phyloP scores from a whole-genome alignment of 75 land plant species.

The Gnetum montanum region DNA sequence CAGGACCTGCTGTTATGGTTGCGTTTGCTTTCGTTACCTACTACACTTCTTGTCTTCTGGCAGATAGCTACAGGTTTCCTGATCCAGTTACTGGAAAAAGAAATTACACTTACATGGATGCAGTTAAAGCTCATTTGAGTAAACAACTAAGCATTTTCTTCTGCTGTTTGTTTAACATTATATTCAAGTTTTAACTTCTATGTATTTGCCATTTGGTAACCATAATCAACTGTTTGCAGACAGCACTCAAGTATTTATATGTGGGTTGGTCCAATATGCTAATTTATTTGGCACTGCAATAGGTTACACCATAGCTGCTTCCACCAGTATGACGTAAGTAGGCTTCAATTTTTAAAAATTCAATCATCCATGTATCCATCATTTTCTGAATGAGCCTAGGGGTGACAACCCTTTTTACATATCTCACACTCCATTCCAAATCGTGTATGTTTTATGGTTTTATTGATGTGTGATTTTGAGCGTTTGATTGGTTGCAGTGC shows the following conservation, averaged over 20 bases:
- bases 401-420: too few relatives aligned
- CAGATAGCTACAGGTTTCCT: slow-evolving; percentile 56
- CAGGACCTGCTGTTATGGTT: slow-evolving; percentile 49
- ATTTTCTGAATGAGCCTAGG: too few relatives aligned
- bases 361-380: too few relatives aligned
- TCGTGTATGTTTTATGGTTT: too few relatives aligned
- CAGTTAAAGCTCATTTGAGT: slow-evolving; percentile 50
- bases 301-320: slow-evolving; percentile 52
- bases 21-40: slow-evolving; percentile 46
- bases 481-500: slow-evolving; percentile 23
- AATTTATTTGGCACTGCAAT: slow-evolving; percentile 56
- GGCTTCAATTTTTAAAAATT: not conserved
- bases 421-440: too few relatives aligned
- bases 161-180: not conserved
- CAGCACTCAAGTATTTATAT: slow-evolving; percentile 16
- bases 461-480: too few relatives aligned
- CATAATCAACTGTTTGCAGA: too few relatives aligned
- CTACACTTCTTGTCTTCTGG: slow-evolving; percentile 48
- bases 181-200: too few relatives aligned
- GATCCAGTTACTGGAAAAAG: slow-evolving; percentile 56
- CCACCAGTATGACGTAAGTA: slow-evolving; percentile 64
- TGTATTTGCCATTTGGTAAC: too few relatives aligned
- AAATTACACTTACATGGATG: slow-evolving; percentile 68
- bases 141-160: too few relatives aligned
- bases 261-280: slow-evolving; percentile 37